Base-by-base conservation (phyloP, 2,329 filamentous ascomycete species). In the Exserohilum rostratum region DNA sequence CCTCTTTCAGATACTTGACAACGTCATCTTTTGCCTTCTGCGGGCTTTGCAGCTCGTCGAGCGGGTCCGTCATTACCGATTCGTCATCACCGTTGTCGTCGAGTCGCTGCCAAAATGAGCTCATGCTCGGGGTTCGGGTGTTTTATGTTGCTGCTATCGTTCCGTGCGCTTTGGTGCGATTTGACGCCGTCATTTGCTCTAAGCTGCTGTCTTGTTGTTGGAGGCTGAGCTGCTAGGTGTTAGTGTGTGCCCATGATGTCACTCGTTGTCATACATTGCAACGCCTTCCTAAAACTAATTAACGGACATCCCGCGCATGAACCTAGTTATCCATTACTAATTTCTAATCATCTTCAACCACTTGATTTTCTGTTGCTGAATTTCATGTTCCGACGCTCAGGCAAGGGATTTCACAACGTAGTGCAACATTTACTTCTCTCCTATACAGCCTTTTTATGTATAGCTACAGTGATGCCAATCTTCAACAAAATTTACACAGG, bases 11-110 rank as follows among this genome's bases (percentile, higher is more conserved):
- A 37, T 66, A 67, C 12, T 49, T 50, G 5, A 62, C 3, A 43
- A 67, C 62, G n/a, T 62, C 49, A 13, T 62, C 46, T 33, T 62
- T 65, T 10, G 58, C 58, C 39, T 61, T 48, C 5, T 53, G 61
- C 20, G 65, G 62, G 20, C 54, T 55, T 4, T 51, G 58, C 45
- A 66, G 45, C 34, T 62, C 56, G 13, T 66, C 55, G 12, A 62
- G 40, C 12, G 65, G 55, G 43, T 65, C 65, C 13, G 58, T 42
- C 63, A 67, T 50, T 10, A 25, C 34, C 18, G 40, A 33, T 31
- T 29, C 27, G 40, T 48, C 34, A 18, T 46, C 46, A 20, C 34
- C 39, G 34, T 50, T n/a, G 46, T 50, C 46, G 34, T 40, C 52
- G 22, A 55, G 52, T 44, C 40, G 52, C 20, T 40, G 20, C 52